Base-by-base conservation (phyloP, 1,139 yeast genomes). In the Barnettozyma hawaiiensis region DNA sequence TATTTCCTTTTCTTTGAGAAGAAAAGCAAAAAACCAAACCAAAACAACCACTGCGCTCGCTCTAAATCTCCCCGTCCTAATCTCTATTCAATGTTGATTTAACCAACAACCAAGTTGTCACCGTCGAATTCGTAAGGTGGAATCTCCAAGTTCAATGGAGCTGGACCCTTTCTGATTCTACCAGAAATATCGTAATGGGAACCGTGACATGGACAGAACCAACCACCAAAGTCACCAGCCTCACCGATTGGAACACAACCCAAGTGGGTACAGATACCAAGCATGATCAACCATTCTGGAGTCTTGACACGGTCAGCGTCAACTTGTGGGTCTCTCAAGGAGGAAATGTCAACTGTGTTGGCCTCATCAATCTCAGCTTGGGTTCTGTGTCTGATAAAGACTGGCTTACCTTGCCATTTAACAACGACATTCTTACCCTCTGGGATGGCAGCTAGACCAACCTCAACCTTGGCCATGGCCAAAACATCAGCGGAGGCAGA, bases 201-300 rank as follows among this genome's bases (percentile, higher is more conserved):
- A 79, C 98, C 99, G 76, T 94, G 99, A 76, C 98, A 94, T 55
- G 99, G 99, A 73, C 99, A 94, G 92, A 94, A 94, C 98, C 98
- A 94, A 65, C 98, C 98, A 67, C 97, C 97, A 61, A 80, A 94
- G 70, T 94, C 99, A 73, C 99, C 99, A 53, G 97, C 85, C 74
- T 94, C 98, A 67, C 99, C 98, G 64, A 94, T 94, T 58, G 99
- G 99, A 53, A 94, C 99, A 84, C 99, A 94, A 69, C 99, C 99
- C 76, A 94, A 81, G 69, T 94, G 99, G 58, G 99, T 94, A 78
- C 98, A 92, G 68, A 94, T 90, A 75, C 99, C 99, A 75, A 94
- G 71, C 99, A 94, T 94, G 65, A 94, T 79, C 65, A 94, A 81
- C 98, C 98, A 94, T 73, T 90, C 92, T 54, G 99, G 98, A 68